These are phyloP conservation scores for Juglanconis oblonga DNA, from an alignment of 2,329 filamentous ascomycete species.

Conservation along the genomic window DNA sequence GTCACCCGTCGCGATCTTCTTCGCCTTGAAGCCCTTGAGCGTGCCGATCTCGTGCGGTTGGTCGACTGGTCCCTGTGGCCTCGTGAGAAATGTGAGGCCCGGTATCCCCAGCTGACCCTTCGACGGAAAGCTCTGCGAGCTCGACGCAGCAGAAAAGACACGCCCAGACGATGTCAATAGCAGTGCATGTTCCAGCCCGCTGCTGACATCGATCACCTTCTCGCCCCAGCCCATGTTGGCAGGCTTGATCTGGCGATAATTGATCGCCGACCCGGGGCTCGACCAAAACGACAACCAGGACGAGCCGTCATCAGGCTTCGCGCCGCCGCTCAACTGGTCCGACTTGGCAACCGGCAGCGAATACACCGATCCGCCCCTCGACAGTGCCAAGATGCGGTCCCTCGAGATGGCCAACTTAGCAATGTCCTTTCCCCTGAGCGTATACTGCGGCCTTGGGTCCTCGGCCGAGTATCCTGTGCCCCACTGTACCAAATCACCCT, in stretches of 20 bases:
- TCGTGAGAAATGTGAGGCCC: constrained; percentile 74
- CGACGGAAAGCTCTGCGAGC: constrained; percentile 72
- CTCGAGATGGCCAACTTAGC: constrained; percentile 71
- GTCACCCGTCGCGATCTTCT: constrained; percentile 78
- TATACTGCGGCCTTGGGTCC: constrained; percentile 62
- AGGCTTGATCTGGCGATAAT: constrained; percentile 72
- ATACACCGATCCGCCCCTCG: constrained; percentile 73
- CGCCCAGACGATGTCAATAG: constrained; percentile 82
- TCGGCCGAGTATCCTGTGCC: constrained; percentile 71
- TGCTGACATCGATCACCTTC: constrained; percentile 68
- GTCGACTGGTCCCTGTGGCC: constrained; percentile 76
- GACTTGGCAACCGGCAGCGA: constrained; percentile 74
- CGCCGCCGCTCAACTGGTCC: constrained; percentile 62
- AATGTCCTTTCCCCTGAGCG: constrained; percentile 79
- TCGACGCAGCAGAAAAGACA: constrained; percentile 84
- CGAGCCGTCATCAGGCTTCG: constrained; percentile 42
- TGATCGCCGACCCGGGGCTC: constrained; percentile 42
- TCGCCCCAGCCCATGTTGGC: constrained; percentile 64
- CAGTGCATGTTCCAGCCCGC: constrained; percentile 82
- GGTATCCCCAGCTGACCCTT: constrained; percentile 86
- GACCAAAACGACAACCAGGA: constrained; percentile 76
- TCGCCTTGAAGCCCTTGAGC: constrained; percentile 68
- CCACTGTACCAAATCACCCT: constrained; percentile 90
- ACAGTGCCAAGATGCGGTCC: constrained; percentile 80
- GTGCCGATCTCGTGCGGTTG: constrained; percentile 74